Evolutionary conservation across 1,284 basidiomycete genomes (phyloP).

Genomic region (Fomes fomentarius): DNA sequence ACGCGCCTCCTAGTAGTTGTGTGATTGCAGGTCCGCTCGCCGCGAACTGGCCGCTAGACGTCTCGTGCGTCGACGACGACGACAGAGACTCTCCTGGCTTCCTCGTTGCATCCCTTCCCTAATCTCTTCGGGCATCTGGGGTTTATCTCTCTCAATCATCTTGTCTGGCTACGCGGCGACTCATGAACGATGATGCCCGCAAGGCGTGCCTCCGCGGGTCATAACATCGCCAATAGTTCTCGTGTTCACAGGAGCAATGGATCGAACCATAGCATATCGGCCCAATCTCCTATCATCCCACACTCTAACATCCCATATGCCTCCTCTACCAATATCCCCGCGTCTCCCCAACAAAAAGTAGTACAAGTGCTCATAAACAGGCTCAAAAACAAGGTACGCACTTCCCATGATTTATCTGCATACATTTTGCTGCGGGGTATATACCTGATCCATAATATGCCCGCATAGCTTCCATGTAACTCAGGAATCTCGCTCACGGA

Average conservation of each 20-base stretch:
- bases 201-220: constrained; percentile 50
- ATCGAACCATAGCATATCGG: constrained; percentile 46
- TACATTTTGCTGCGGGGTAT: neutral
- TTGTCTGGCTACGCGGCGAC: constrained; percentile 2
- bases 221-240: constrained; percentile 32
- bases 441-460: neutral
- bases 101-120: constrained; percentile 8
- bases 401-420: neutral
- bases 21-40: constrained; percentile 3
- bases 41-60: constrained; percentile 7
- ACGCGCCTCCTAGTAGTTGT: constrained; percentile 14
- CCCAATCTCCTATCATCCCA: constrained; percentile 34
- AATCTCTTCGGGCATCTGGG: neutral
- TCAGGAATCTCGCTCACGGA: constrained; percentile 76
- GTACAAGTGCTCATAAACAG: constrained; percentile 73
- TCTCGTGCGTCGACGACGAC: no score
- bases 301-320: constrained; percentile 29
- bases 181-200: constrained; percentile 41
- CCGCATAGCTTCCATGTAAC: constrained; percentile 77
- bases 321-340: constrained; percentile 25
- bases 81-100: constrained; percentile 3
- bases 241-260: constrained; percentile 54
- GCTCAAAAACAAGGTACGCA: constrained; percentile 67
- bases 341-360: constrained; percentile 72
- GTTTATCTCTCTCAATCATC: neutral